Percentiles rank a stretch among this genome's conserved stretches.
Evolutionary conservation across 176 grass and related monocot species (phyloP).

Genomic region (Oryza coarctata): DNA sequence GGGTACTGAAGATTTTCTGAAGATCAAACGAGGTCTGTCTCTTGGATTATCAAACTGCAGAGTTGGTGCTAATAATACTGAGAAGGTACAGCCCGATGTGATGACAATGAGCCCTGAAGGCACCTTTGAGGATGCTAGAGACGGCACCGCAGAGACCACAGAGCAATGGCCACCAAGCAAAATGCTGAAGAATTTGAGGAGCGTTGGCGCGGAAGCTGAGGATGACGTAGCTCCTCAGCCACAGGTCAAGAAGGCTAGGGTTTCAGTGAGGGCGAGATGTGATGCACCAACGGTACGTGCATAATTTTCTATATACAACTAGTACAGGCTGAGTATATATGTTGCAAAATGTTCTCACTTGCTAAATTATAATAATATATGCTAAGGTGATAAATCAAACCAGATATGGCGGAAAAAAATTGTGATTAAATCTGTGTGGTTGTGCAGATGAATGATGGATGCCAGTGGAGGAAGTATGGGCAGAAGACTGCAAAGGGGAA

Average conservation of each 20-base stretch:
- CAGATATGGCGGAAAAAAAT: not conserved
- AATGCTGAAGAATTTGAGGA: slow-evolving; percentile 39
- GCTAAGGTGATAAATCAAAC: not conserved
- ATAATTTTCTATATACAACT: not conserved
- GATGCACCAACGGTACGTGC: slow-evolving; percentile 64
- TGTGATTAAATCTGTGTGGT: not conserved
- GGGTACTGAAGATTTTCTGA: slow-evolving; percentile 10
- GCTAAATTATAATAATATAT: not conserved
- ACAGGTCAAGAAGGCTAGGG: slow-evolving; percentile 72
- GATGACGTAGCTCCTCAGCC: slow-evolving; percentile 42
- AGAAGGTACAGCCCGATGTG: slow-evolving; percentile 25
- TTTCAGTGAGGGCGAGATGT: slow-evolving; percentile 73
- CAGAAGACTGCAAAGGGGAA: slow-evolving; percentile 92
- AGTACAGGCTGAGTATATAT: not conserved
- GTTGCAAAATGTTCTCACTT: not conserved
- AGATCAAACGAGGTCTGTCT: slow-evolving; percentile 39
- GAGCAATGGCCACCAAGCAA: slow-evolving; percentile 57
- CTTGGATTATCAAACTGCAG: slow-evolving; percentile 53
- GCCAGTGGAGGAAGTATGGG: slow-evolving; percentile 93
- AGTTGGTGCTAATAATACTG: slow-evolving; percentile 23
- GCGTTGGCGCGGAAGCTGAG: slow-evolving; percentile 10
- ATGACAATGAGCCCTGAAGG: slow-evolving; percentile 60
- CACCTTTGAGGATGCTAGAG: slow-evolving; percentile 49
- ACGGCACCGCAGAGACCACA: slow-evolving; percentile 11
- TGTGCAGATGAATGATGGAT: slow-evolving; percentile 79